Evolutionary conservation across 2,329 filamentous ascomycete genomes (phyloP).

Genomic region (Myriosclerotinia duriaeana): DNA sequence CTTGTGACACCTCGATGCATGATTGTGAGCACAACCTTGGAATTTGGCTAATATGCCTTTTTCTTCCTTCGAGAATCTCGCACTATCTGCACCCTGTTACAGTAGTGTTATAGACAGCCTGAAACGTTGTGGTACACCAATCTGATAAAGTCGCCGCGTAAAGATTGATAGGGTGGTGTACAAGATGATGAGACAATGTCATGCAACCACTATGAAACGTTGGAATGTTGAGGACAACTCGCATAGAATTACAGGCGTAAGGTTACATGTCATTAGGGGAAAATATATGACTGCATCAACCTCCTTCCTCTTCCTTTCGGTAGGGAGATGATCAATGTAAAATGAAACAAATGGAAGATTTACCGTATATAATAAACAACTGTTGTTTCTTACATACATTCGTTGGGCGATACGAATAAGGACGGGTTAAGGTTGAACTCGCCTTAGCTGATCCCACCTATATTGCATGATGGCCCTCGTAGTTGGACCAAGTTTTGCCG

Average conservation of each 20-base stretch:
- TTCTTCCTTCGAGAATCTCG: background rate
- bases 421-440: background rate
- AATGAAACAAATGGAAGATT: background rate
- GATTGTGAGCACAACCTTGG: background rate
- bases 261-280: background rate
- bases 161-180: background rate
- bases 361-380: background rate
- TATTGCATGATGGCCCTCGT: background rate
- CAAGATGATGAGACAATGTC: background rate
- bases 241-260: conserved; percentile 6
- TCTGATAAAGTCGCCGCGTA: background rate
- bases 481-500: background rate
- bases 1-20: conserved; percentile 7
- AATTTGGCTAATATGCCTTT: background rate
- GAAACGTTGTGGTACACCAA: background rate
- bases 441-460: background rate
- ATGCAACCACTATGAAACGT: conserved; percentile 2
- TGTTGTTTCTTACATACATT: background rate
- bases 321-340: background rate
- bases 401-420: background rate
- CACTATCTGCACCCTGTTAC: too few species aligned
- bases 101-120: background rate
- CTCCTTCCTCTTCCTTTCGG: background rate
- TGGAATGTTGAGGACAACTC: conserved; percentile 9
- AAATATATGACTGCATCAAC: background rate